Evolutionary conservation across 2,329 filamentous ascomycete genomes (phyloP).

Genomic region (Paracoccidioides brasiliensis): DNA sequence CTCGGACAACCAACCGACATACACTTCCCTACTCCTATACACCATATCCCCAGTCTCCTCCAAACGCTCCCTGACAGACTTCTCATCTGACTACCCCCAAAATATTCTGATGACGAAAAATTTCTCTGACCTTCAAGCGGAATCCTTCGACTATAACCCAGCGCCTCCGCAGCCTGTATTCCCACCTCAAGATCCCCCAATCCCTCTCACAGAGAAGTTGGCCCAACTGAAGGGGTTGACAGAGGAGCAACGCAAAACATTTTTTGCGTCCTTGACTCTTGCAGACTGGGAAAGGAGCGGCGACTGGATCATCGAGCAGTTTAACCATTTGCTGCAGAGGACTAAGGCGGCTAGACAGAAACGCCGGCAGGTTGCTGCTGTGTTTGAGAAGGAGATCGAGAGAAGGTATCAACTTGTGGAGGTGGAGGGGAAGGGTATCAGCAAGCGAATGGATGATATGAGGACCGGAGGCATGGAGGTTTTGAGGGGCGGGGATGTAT

Average conservation of each 20-base stretch:
- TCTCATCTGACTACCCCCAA: conserved; percentile 37
- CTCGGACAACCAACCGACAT: conserved; percentile 4
- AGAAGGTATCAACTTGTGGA: conserved; percentile 39
- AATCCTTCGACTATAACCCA: conserved; percentile 37
- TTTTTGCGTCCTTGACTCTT: conserved; percentile 41
- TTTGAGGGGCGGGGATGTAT: conserved; percentile 28
- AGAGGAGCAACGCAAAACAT: conserved; percentile 31
- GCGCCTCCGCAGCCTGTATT: conserved; percentile 14
- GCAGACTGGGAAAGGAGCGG: conserved; percentile 50
- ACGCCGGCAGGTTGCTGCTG: conserved; percentile 39
- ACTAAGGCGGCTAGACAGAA: conserved; percentile 41
- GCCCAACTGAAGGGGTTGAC: conserved; percentile 25
- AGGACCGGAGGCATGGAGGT: conserved; percentile 41
- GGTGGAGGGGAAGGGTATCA: conserved; percentile 36
- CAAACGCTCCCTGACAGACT: conserved; percentile 16
- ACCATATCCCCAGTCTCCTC: conserved; percentile 17
- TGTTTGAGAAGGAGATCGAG: conserved; percentile 44
- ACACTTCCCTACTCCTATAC: conserved; percentile 15
- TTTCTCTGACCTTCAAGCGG: conserved; percentile 36
- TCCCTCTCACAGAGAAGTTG: conserved; percentile 24
- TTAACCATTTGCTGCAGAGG: conserved; percentile 37
- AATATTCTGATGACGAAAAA: conserved; percentile 33
- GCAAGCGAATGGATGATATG: conserved; percentile 41
- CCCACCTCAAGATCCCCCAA: conserved; percentile 14
- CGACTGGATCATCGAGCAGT: conserved; percentile 46